phyloP scores from a whole-genome alignment of 768 basidiomycete species.

The Suillus discolor region DNA sequence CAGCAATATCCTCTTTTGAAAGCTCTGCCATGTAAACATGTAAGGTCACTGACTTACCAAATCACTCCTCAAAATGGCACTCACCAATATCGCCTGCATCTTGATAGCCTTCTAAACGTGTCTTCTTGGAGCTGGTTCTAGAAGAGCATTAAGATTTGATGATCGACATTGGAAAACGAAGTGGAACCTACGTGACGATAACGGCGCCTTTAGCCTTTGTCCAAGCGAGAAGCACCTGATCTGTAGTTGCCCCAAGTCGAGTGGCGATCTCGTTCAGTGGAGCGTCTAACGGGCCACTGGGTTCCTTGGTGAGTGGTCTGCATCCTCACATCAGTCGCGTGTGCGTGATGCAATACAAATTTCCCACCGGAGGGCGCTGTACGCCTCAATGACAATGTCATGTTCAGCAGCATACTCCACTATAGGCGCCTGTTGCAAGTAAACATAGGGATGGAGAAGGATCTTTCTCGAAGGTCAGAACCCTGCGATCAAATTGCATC shows the following conservation, averaged over 20 bases:
- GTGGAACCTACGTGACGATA: constrained; percentile 53
- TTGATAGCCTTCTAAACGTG: constrained; percentile 68
- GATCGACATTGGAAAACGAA: not conserved
- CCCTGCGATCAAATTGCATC: not conserved
- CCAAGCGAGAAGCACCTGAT: constrained; percentile 76
- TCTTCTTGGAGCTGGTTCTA: constrained; percentile 68
- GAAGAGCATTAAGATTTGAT: not conserved
- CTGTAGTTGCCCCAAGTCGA: constrained; percentile 51
- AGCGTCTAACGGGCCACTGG: constrained; percentile 66
- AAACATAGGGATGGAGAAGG: constrained; percentile 71
- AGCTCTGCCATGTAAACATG: constrained; percentile 39
- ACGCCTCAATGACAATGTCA: constrained; percentile 71
- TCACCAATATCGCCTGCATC: constrained; percentile 64
- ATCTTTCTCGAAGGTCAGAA: constrained; percentile 45
- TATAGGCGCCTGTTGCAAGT: constrained; percentile 50
- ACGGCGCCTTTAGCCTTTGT: constrained; percentile 68
- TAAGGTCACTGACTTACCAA: not conserved
- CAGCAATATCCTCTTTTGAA: constrained; percentile 50
- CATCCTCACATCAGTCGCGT: constrained; percentile 1
- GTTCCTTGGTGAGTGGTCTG: constrained; percentile 60
- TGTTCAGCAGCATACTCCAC: constrained; percentile 59
- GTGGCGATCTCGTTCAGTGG: constrained; percentile 57
- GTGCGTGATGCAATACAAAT: not conserved
- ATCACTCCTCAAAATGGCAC: constrained; percentile 14
- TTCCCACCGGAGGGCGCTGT: constrained; percentile 64